These are phyloP conservation scores for Schwanniomyces polymorphus DNA, from an alignment of 805 yeast species.

Conservation along the genomic window DNA sequence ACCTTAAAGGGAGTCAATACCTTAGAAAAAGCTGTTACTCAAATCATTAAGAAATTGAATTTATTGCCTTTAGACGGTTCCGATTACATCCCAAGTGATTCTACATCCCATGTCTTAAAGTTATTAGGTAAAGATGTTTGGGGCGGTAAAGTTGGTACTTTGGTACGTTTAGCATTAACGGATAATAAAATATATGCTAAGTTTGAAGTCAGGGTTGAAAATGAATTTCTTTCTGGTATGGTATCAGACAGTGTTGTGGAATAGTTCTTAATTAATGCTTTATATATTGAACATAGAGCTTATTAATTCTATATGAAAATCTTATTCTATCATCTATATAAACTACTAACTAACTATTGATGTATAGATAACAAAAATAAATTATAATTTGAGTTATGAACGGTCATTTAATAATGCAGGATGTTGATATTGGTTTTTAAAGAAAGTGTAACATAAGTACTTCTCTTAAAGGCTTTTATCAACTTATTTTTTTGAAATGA, in stretches of 20 bases:
- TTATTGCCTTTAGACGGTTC: slow-evolving; percentile 68
- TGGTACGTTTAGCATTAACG: slow-evolving; percentile 49
- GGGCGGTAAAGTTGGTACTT: slow-evolving; percentile 55
- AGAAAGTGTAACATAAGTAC: neutral
- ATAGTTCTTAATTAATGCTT: neutral
- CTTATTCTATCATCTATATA: neutral
- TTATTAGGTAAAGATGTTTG: slow-evolving; percentile 76
- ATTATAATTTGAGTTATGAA: neutral
- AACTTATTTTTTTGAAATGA: neutral
- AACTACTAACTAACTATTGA: neutral
- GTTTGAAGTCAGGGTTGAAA: slow-evolving; percentile 50
- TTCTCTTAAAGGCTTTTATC: neutral
- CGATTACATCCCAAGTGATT: slow-evolving; percentile 59
- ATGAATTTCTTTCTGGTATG: slow-evolving; percentile 47
- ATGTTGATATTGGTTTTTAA: neutral
- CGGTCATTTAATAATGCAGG: neutral
- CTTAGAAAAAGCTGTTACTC: slow-evolving; percentile 46
- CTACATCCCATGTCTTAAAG: slow-evolving; percentile 71
- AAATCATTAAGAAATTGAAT: slow-evolving; percentile 50
- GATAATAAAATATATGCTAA: slow-evolving; percentile 62
- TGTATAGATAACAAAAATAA: neutral
- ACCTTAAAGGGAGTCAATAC: slow-evolving; percentile 50
- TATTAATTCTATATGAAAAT: neutral
- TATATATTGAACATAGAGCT: neutral
- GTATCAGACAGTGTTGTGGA: slow-evolving; percentile 45